A percentile compares a stretch with the other conserved stretches of the same genome.
These are phyloP conservation scores for Penicillium parvum DNA, from an alignment of 495 filamentous ascomycete genomes.

Conservation along the genomic window DNA sequence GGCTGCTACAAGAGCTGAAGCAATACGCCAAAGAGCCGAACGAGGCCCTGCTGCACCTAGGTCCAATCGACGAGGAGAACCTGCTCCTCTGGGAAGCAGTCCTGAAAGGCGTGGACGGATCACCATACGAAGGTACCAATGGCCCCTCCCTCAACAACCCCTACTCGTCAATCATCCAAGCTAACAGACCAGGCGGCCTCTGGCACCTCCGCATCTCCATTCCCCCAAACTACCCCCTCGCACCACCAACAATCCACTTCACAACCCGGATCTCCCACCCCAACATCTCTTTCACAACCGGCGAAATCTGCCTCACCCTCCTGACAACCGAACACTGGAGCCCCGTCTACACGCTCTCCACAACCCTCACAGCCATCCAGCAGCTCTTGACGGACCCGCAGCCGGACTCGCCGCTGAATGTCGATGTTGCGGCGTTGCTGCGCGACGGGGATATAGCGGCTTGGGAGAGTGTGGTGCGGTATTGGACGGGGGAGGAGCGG, in stretches of 20 bases:
- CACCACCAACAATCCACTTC: conserved; percentile 74
- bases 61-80: conserved; percentile 64
- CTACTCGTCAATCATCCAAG: background rate
- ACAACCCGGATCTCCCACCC: conserved; percentile 78
- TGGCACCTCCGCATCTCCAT: conserved; percentile 79
- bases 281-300: conserved; percentile 74
- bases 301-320: conserved; percentile 91
- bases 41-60: conserved; percentile 55
- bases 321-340: conserved; percentile 75
- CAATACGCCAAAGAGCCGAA: conserved; percentile 53
- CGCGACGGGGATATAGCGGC: conserved; percentile 71
- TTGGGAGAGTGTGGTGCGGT: conserved; percentile 76
- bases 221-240: conserved; percentile 71
- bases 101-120: conserved; percentile 62
- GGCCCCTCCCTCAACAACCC: background rate
- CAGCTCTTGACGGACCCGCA: conserved; percentile 72
- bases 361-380: conserved; percentile 71
- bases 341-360: conserved; percentile 74
- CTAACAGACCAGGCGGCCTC: conserved; percentile 56
- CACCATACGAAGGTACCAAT: conserved; percentile 66
- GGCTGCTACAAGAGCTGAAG: conserved; percentile 63
- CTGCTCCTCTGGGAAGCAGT: conserved; percentile 76
- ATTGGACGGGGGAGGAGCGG: conserved; percentile 59
- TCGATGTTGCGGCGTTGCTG: conserved; percentile 78
- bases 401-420: conserved; percentile 79